Evolutionary conservation across 306 rosid species (phyloP).

Genomic region (Acacia melanoxylon): DNA sequence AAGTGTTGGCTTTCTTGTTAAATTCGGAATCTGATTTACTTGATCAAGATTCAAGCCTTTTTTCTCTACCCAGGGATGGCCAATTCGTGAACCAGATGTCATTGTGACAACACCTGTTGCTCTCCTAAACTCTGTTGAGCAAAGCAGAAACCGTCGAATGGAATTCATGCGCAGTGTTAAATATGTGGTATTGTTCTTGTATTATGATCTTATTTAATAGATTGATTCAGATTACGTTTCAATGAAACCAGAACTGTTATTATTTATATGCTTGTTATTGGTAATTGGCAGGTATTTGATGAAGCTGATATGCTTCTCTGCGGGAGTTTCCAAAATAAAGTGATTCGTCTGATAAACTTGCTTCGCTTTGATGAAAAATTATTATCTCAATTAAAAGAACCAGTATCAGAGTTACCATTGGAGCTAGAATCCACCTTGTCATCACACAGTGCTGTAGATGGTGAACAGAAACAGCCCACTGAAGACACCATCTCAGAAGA

Average conservation of each 20-base stretch:
- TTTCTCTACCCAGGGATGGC: constrained; percentile 76
- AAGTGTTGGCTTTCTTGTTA: constrained; percentile 4
- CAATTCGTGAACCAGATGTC: constrained; percentile 69
- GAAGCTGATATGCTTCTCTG: constrained; percentile 98
- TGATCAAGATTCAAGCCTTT: constrained; percentile 1
- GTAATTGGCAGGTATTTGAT: constrained; percentile 75
- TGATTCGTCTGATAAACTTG: constrained; percentile 81
- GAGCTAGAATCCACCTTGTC: constrained; percentile 47
- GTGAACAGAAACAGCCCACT: constrained; percentile 47
- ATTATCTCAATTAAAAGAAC: constrained; percentile 52
- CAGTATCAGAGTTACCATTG: constrained; percentile 41
- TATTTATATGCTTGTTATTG: constrained; percentile 22
- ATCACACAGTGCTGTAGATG: constrained; percentile 43
- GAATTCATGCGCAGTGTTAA: constrained; percentile 74
- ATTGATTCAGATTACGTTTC: neutral
- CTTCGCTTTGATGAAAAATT: constrained; percentile 85
- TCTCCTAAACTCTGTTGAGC: constrained; percentile 79
- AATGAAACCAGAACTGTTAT: neutral
- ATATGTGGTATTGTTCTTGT: constrained; percentile 68
- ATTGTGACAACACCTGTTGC: constrained; percentile 95
- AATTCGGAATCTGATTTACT: constrained; percentile 8
- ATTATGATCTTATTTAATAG: neutral
- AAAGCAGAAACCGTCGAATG: constrained; percentile 52
- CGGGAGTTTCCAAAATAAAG: constrained; percentile 93
- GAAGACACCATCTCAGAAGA: constrained; percentile 50